Percentiles rank a stretch among this genome's conserved stretches.
Evolutionary conservation across 345 rosid genomes (phyloP).

Genomic region (Populus pruinosa): DNA sequence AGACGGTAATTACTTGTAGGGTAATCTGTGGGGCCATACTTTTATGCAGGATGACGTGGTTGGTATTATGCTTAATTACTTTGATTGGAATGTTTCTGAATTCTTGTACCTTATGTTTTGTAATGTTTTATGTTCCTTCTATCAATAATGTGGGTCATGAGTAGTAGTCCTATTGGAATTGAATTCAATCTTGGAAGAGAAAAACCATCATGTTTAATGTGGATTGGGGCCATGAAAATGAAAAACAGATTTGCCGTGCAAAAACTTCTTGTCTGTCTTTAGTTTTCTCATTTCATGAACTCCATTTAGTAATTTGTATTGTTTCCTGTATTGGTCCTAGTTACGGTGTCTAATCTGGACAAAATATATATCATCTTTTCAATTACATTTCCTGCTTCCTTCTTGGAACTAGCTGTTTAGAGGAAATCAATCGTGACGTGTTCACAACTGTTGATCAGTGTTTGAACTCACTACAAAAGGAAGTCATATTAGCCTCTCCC

Average conservation of each 20-base stretch:
- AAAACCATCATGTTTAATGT: background rate
- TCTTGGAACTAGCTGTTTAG: background rate
- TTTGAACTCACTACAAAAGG: background rate
- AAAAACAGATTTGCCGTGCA: background rate
- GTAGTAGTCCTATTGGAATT: conserved; percentile 3
- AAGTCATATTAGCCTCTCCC: background rate
- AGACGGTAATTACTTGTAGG: background rate
- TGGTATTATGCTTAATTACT: conserved; percentile 11
- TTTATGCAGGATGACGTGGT: conserved; percentile 18
- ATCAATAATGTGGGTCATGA: conserved; percentile 10
- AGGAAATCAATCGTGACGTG: background rate
- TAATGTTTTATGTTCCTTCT: background rate
- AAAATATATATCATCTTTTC: background rate
- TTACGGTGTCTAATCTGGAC: background rate
- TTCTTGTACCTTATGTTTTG: conserved; percentile 6
- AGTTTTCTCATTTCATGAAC: background rate
- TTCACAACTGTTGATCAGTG: background rate
- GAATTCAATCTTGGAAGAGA: conserved; percentile 12
- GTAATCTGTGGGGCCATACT: conserved; percentile 24
- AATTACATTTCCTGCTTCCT: background rate
- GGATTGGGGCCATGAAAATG: background rate
- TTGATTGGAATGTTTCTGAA: conserved; percentile 12
- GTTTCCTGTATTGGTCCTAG: background rate
- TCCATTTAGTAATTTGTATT: background rate
- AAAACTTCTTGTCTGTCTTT: background rate